phyloP scores from a whole-genome alignment of 1,284 basidiomycete species.

The Trichosporon asahii region DNA sequence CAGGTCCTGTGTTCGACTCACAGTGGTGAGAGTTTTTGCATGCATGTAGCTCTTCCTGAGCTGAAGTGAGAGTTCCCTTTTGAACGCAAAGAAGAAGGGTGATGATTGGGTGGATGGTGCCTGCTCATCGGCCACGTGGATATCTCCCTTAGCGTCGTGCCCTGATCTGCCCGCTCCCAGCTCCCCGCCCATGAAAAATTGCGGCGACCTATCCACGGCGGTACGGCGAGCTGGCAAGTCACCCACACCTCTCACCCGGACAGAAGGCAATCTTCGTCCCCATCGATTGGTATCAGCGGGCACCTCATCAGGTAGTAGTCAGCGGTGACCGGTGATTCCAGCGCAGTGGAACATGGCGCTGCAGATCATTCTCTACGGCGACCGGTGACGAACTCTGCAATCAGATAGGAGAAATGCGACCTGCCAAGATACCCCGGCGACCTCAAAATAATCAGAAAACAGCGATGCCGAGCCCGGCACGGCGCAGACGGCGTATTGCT shows the following conservation, averaged over 20 bases:
- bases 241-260: neutral
- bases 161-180: neutral
- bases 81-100: neutral
- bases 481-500: neutral
- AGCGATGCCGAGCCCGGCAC: neutral
- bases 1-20: constrained; percentile 4
- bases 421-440: neutral
- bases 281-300: neutral
- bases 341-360: neutral
- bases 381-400: neutral
- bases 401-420: neutral
- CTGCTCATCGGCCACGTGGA: neutral
- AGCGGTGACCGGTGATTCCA: neutral
- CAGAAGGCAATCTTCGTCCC: neutral
- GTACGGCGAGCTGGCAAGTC: no score
- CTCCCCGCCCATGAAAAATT: neutral
- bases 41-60: neutral
- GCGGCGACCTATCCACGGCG: neutral
- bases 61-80: neutral
- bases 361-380: neutral
- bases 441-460: neutral
- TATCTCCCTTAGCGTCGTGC: neutral
- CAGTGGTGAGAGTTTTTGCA: constrained; percentile 6
- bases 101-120: neutral
- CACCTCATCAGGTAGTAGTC: neutral